These are phyloP conservation scores for Ogataea siamensis DNA, from an alignment of 805 yeast species.

Conservation along the genomic window DNA sequence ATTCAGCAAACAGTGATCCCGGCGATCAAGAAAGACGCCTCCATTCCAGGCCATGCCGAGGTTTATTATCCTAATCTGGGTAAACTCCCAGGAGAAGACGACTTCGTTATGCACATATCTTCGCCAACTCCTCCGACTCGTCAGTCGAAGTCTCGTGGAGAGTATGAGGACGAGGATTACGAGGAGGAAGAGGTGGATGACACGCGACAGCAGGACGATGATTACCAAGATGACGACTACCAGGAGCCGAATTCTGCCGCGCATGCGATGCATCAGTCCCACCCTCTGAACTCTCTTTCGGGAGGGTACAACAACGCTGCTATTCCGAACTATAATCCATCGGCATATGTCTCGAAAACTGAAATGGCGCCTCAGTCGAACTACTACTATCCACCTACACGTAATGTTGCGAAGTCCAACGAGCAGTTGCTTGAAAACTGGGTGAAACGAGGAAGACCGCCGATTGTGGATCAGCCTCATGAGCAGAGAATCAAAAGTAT, in stretches of 20 bases:
- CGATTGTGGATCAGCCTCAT: constrained; percentile 85
- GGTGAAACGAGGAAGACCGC: constrained; percentile 84
- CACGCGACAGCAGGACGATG: constrained; percentile 23
- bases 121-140: constrained; percentile 9
- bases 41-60: constrained; percentile 35
- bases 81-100: constrained; percentile 47
- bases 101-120: constrained; percentile 2
- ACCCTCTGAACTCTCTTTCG: constrained; percentile 7
- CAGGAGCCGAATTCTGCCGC: constrained; percentile 10
- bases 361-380: constrained; percentile 28
- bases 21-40: constrained; percentile 40
- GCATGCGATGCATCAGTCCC: constrained; percentile 4
- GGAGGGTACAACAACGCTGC: constrained; percentile 8
- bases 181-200: constrained; percentile 25
- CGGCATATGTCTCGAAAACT: constrained; percentile 27
- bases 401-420: constrained; percentile 23
- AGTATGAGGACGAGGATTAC: constrained; percentile 20
- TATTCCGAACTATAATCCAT: constrained; percentile 27
- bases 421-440: constrained; percentile 39
- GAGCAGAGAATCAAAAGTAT: constrained; percentile 90
- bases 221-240: constrained; percentile 22
- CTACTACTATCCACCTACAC: constrained; percentile 30
- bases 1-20: constrained; percentile 49
- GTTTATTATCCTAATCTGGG: constrained; percentile 66
- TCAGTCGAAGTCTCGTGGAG: constrained; percentile 8